phyloP scores from a whole-genome alignment of 176 grass and related monocot genomes.

The Triticum turgidum region DNA sequence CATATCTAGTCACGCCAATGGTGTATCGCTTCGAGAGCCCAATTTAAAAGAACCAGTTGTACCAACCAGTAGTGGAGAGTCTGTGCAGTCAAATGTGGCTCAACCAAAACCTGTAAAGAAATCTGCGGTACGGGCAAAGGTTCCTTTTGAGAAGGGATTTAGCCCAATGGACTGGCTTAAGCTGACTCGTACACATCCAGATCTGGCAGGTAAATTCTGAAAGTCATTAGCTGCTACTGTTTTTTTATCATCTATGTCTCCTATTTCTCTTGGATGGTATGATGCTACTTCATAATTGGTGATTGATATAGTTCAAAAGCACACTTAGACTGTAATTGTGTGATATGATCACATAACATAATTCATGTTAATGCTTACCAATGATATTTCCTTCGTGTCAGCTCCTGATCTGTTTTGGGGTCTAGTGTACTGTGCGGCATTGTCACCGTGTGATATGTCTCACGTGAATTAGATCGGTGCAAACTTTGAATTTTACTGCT shows the following conservation, averaged over 20 bases:
- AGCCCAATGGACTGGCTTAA: conserved; percentile 98
- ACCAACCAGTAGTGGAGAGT: conserved; percentile 21
- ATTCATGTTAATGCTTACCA: neutral
- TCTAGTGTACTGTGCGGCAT: neutral
- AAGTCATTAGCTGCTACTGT: neutral
- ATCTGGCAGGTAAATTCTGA: conserved; percentile 68
- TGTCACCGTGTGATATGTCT: neutral
- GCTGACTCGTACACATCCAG: conserved; percentile 73
- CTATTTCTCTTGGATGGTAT: neutral
- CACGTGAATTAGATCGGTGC: neutral
- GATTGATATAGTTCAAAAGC: neutral
- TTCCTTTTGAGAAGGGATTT: conserved; percentile 90
- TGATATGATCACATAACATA: neutral
- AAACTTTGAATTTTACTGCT: neutral
- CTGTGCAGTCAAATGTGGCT: conserved; percentile 28
- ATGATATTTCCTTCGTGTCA: neutral
- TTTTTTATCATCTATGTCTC: neutral
- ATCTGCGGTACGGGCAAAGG: conserved; percentile 49
- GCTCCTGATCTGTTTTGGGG: neutral
- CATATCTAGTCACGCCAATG: conserved; percentile 11
- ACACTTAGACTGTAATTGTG: neutral
- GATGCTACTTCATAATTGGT: neutral
- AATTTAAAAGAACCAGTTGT: conserved; percentile 28
- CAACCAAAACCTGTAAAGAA: conserved; percentile 73
- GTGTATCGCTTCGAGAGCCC: neutral